Evolutionary conservation across 352 stramenopile species (phyloP).

Genomic region (Globisporangium nagaii): DNA sequence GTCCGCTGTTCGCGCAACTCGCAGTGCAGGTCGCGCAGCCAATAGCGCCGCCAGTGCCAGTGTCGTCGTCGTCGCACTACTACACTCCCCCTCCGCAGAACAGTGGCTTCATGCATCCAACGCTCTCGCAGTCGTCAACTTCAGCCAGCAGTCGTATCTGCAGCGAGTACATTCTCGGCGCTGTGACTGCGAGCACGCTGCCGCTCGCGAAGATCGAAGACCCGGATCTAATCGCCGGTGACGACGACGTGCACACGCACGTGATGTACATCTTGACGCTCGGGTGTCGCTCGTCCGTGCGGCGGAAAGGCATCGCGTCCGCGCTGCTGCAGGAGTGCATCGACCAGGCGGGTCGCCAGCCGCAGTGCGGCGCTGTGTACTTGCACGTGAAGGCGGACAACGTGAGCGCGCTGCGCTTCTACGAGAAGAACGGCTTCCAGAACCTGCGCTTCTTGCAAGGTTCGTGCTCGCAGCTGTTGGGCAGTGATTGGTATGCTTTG

Average conservation of each 20-base stretch:
- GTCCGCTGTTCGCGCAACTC: conserved; percentile 88
- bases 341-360: conserved; percentile 67
- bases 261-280: conserved; percentile 98
- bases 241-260: conserved; percentile 58
- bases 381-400: conserved; percentile 98
- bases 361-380: conserved; percentile 90
- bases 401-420: conserved; percentile 90
- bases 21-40: conserved; percentile 48
- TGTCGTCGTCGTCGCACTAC: too few species aligned
- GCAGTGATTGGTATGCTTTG: too few species aligned
- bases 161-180: conserved; percentile 79
- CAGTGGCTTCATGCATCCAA: background rate
- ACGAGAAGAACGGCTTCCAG: conserved; percentile 95
- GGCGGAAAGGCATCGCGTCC: conserved; percentile 87
- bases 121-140: background rate
- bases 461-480: too few species aligned
- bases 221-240: conserved; percentile 43
- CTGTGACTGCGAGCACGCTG: conserved; percentile 86
- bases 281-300: conserved; percentile 77
- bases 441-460: conserved; percentile 90
- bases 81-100: conserved; percentile 1
- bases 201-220: conserved; percentile 68
- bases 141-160: background rate
- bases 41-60: conserved; percentile 1
- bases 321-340: conserved; percentile 89